Evolutionary conservation across 169 alveolate species (phyloP), one percentile per base, ranked within the genome.

Genomic region (Plasmodium gaboni): DNA sequence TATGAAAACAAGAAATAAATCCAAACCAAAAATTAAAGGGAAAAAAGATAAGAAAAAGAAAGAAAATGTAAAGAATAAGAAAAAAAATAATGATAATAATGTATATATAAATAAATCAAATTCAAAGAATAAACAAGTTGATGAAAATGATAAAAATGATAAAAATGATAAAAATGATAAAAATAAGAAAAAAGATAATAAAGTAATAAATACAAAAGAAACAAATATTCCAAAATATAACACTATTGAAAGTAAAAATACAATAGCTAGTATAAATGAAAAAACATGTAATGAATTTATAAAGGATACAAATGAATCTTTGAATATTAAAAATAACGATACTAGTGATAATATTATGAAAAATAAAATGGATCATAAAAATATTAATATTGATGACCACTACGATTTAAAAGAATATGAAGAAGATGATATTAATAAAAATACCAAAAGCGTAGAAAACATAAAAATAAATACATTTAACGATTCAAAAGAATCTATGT

Each of bases 1-100:
- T 50, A 38, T 2, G 50, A 74, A 19, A 50, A 65, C 2, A 68
- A 9, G 63, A 15, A 69, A 83, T 32, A 72, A 61, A 38, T 26
- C 24, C 17, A 19, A 42, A 59, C 42, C 9, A 50, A 10, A 74
- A 59, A 74, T 22, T 10, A 15, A 15, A 19, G 17, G 59, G 28
- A 10, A 15, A n/a, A 28, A 10, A 46, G 38, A 61, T 19, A 22
- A 42, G 57, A 72, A 22, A 8, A 80, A 68, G 72, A 65, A 38
- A 22, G n/a, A 50, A 38, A 38, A 6, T 38, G 46, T 38, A 38
- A 38, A 5, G 46, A 38, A 38, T 38, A 38, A 38, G 46, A 64
- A 28, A 10, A 42, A 73, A 13, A 15, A 38, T 9, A 8, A 73
- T 22, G 24, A 2, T 3, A 32, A 10, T 12, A 13, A 73, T 3